A percentile compares a stretch with the other conserved stretches of the same genome.
phyloP scores from a whole-genome alignment of 2,329 filamentous ascomycete genomes.

The Colletotrichum noveboracense region DNA sequence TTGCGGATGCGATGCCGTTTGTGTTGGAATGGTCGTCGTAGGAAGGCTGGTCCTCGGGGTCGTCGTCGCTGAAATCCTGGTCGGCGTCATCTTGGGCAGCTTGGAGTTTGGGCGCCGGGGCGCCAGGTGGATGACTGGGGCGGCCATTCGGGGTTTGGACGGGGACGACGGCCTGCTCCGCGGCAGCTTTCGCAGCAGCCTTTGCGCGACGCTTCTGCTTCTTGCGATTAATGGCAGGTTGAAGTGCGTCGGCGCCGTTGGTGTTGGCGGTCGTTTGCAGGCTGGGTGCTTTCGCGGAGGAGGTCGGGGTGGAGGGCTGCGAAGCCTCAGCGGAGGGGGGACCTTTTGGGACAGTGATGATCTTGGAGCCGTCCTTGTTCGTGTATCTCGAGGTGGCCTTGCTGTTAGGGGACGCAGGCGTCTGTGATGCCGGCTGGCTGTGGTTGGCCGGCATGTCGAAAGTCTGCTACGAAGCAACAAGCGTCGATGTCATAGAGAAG shows the following conservation, averaged over 20 bases:
- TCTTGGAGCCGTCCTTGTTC: constrained; percentile 73
- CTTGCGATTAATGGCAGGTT: constrained; percentile 79
- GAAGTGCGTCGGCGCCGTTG: constrained; percentile 31
- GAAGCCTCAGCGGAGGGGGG: constrained; percentile 56
- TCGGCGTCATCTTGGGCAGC: constrained; percentile 54
- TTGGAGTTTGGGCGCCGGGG: constrained; percentile 29
- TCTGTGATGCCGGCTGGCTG: constrained; percentile 52
- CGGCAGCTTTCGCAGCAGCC: constrained; percentile 72
- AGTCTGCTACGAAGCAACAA: constrained; percentile 33
- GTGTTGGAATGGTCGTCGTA: constrained; percentile 38
- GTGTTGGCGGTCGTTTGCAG: constrained; percentile 25
- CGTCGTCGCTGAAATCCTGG: constrained; percentile 63
- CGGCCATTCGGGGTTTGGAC: constrained; percentile 44
- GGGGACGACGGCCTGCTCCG: constrained; percentile 31
- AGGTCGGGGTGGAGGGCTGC: constrained; percentile 56
- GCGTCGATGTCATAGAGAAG: constrained; percentile 44
- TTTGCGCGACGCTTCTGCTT: constrained; percentile 95
- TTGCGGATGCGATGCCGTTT: constrained; percentile 49
- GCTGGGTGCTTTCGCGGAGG: constrained; percentile 39
- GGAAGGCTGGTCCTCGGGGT: constrained; percentile 47
- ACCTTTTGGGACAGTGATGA: constrained; percentile 68
- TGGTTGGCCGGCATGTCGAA: constrained; percentile 57
- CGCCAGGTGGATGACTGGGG: constrained; percentile 37
- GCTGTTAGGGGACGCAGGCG: constrained; percentile 56
- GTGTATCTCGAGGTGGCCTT: constrained; percentile 65